Base-by-base conservation (phyloP, 169 alveolate genomes). In the Sarcocystis neurona region DNA sequence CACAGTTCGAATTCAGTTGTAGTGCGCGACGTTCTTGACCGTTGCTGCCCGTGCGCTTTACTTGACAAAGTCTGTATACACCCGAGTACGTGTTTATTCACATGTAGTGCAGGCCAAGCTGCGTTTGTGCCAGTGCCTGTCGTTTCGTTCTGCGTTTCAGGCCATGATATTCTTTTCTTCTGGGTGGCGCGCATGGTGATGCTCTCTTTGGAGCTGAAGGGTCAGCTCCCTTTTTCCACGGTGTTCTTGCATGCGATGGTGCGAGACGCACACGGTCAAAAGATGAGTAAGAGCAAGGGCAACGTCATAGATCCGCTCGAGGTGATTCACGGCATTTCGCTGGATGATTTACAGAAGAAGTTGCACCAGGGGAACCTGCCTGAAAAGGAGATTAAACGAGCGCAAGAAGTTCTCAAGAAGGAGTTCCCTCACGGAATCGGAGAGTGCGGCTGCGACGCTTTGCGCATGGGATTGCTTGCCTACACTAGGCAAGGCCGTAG, bases 181-280 rank as follows among this genome's bases (percentile, higher is more conserved):
- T 99, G 99, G 99, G 99, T 99, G 43, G 99, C 99, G 10, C 94
- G 99, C 90, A 98, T 98, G 99, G 99, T 98, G 80, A 97, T 98
- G 99, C 96, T 99, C 97, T 94, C 99, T 58, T 95, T 98, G 68
- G 97, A 97, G 80, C 95, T 98, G 79, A 97, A 98, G 82, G 99
- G 95, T 78, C 93, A 96, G 91, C 96, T 98, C 47, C 99, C 99
- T 44, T 99, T 99, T 94, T 95, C 93, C 88, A 96, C 98, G n/a
- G 98, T 98, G 34, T 98, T 96, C 95, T 94, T 98, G 56, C 99
- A 98, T 93, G 99, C 99, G n/a, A 96, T 98, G 98, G 98, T 99
- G 46, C 98, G 99, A 87, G 99, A 98, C 89, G 95, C 98, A 30
- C 97, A 97, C 68, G 99, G 99, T 47, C 97, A 97, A 88, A 98